Evolutionary conservation across 495 filamentous ascomycete genomes (phyloP).

Genomic region (Penicillium steckii): DNA sequence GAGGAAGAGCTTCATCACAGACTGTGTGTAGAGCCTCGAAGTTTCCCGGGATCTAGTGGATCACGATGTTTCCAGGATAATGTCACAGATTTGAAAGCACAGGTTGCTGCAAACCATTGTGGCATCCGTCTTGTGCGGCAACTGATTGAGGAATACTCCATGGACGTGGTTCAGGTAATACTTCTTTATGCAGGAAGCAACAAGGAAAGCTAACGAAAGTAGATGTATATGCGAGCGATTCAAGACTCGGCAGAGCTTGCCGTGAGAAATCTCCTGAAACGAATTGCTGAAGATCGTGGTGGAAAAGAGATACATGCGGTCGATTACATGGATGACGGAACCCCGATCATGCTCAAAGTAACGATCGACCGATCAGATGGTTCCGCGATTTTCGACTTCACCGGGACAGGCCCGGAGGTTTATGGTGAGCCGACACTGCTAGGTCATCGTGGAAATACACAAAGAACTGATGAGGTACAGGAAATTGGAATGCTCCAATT

Average conservation of each 20-base stretch:
- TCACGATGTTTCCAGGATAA: slow-evolving; percentile 86
- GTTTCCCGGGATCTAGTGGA: slow-evolving; percentile 80
- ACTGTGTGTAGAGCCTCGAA: slow-evolving; percentile 72
- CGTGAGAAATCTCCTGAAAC: slow-evolving; percentile 74
- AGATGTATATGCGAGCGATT: slow-evolving; percentile 78
- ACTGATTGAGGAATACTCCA: slow-evolving; percentile 84
- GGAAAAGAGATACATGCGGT: slow-evolving; percentile 42
- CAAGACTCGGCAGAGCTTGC: slow-evolving; percentile 82
- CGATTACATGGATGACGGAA: slow-evolving; percentile 92
- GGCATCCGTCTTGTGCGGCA: slow-evolving; percentile 84
- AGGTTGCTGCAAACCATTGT: slow-evolving; percentile 90
- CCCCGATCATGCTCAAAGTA: slow-evolving; percentile 73
- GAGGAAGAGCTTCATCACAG: slow-evolving; percentile 77
- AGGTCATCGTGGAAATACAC: background rate
- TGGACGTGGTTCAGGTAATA: slow-evolving; percentile 74
- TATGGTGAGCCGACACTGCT: slow-evolving; percentile 48
- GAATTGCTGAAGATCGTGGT: slow-evolving; percentile 8
- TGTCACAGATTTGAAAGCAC: slow-evolving; percentile 88
- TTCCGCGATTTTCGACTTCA: slow-evolving; percentile 86
- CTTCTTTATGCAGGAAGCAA: too few species aligned
- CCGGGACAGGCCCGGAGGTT: slow-evolving; percentile 75
- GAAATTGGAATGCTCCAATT: slow-evolving; percentile 86
- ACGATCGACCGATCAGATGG: slow-evolving; percentile 79
- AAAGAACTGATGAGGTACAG: slow-evolving; percentile 4
- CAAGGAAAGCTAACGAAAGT: background rate